Evolutionary conservation across 768 basidiomycete genomes (phyloP).

Genomic region (Epithele typhae): DNA sequence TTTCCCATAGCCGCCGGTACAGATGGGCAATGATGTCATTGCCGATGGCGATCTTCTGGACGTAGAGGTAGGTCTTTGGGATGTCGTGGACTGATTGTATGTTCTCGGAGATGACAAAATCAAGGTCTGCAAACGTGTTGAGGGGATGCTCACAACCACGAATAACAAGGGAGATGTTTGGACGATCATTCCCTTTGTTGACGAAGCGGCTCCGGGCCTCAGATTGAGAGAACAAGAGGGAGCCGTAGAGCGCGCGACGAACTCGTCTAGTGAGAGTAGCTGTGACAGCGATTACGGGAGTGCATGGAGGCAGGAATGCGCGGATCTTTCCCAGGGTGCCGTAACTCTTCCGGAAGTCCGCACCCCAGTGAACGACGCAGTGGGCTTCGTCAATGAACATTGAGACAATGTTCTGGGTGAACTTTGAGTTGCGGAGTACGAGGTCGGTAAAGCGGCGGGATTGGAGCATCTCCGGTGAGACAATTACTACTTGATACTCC

Average conservation of each 20-base stretch:
- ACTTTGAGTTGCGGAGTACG: conserved; percentile 23
- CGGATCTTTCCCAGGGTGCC: conserved; percentile 24
- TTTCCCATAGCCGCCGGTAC: no score
- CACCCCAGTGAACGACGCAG: conserved; percentile 34
- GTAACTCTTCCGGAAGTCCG: conserved; percentile 31
- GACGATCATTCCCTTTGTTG: conserved; percentile 30
- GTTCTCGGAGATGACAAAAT: conserved; percentile 26
- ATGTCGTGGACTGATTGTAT: conserved; percentile 17
- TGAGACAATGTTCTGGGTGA: conserved; percentile 20
- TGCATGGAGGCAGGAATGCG: conserved; percentile 25
- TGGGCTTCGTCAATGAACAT: conserved; percentile 35
- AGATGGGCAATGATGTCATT: conserved; percentile 26
- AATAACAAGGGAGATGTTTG: conserved; percentile 31
- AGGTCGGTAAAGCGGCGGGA: conserved; percentile 23
- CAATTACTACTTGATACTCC: conserved; percentile 27
- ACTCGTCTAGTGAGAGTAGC: conserved; percentile 30
- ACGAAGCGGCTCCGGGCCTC: conserved; percentile 18
- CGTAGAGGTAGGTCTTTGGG: conserved; percentile 27
- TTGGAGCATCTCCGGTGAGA: conserved; percentile 33
- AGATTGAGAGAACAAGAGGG: conserved; percentile 19
- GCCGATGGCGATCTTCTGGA: conserved; percentile 24
- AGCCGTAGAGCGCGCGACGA: conserved; percentile 3
- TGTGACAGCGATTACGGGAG: conserved; percentile 30
- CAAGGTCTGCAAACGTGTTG: conserved; percentile 29
- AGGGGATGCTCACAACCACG: conserved; percentile 30